Evolutionary conservation across 192 early-diverging fungal genomes (phyloP), one percentile per base, ranked within the genome.

Genomic region (Obelidium mucronatum): DNA sequence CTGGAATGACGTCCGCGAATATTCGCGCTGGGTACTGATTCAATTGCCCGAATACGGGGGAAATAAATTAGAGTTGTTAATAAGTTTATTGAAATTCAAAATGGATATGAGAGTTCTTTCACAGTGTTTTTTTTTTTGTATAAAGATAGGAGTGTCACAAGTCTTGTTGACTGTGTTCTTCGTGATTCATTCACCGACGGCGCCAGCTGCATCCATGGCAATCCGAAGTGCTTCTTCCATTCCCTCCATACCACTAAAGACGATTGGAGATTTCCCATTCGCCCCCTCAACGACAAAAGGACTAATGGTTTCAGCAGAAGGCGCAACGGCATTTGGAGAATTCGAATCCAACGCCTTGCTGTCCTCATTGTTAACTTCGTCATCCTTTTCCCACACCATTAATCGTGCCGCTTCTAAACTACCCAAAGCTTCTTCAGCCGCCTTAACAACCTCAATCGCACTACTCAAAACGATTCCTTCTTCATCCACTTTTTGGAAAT

Each of bases 381-480:
- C 42, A 6, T 60, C 77, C 42, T 70, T 52, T 53, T 56, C 75
- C 24, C 40, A 78, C 11, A 78, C 44, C 67, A 35, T 40, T 1
- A 80, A 62, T 19, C 68, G 73, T 1, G 56, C 79, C 2, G 79
- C 79, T 48, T 80, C 79, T 34, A 80, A 71, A 60, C 73, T 67
- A 54, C 30, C 30, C 40, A 80, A 44, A 5, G 75, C 75, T 0
- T 53, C 79, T 33, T 72, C 51, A 6, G 79, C 75, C 2, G 64
- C 67, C 26, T 59, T 56, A 13, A 80, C 79, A 52, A 80, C 79
- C 51, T 76, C 62, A 19, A 37, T 24, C 19, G 79, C 79, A 54
- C 65, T 59, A 30, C 60, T 77, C 34, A 76, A 28, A 3, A 80
- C 68, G 13, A 61, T 39, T 13, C 79, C 79, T n/a, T 80, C 79